Evolutionary conservation across 2,329 filamentous ascomycete genomes (phyloP).

Genomic region (Phaeomoniella chlamydospora): DNA sequence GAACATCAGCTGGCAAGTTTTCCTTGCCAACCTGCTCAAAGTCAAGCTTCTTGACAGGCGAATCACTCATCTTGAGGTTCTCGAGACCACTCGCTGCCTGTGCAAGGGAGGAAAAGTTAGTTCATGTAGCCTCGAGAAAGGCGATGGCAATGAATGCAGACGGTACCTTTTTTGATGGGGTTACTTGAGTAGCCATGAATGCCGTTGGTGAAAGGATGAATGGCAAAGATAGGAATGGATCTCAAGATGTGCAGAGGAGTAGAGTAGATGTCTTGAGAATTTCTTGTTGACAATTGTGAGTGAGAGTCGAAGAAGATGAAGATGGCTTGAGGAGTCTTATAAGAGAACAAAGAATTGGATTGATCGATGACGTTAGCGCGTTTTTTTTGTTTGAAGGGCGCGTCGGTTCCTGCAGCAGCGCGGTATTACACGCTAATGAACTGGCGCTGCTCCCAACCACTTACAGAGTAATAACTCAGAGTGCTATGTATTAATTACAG

Average conservation of each 20-base stretch:
- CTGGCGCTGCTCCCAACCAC: too few species aligned
- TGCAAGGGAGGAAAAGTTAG: too few species aligned
- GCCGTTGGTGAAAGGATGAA: slow-evolving; percentile 1
- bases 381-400: background rate
- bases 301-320: background rate
- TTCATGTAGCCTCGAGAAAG: too few species aligned
- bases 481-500: too few species aligned
- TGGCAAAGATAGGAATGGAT: background rate
- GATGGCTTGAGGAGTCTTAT: background rate
- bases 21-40: slow-evolving; percentile 67
- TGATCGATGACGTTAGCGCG: background rate
- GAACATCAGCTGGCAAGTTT: slow-evolving; percentile 46
- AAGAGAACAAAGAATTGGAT: background rate
- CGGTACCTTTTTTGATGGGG: slow-evolving; percentile 58
- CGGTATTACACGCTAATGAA: too few species aligned
- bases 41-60: slow-evolving; percentile 78
- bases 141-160: slow-evolving; percentile 20
- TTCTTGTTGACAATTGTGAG: background rate
- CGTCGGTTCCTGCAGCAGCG: background rate
- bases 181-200: slow-evolving; percentile 64
- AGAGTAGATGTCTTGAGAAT: background rate
- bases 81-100: slow-evolving; percentile 80
- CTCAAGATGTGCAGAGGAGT: background rate
- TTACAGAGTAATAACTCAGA: too few species aligned
- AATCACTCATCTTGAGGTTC: slow-evolving; percentile 75